Conservation (phyloP, 805 yeast genomes). For the Ogataea neopini region DNA sequence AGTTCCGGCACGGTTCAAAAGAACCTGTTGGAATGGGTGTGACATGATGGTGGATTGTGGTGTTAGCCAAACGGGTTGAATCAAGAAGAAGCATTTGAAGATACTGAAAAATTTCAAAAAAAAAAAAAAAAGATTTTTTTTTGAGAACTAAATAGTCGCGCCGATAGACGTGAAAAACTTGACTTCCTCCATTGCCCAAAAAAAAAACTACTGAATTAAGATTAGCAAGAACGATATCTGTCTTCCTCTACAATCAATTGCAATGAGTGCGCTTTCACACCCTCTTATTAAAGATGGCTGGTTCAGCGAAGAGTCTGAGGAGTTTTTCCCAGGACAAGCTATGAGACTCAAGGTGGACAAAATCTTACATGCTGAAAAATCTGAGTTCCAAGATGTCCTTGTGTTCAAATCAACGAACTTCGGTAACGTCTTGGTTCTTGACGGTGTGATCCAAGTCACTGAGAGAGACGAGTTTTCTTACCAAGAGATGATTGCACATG, state of each 20-base stretch:
- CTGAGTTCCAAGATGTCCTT: constrained; percentile 78
- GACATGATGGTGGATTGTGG: constrained; percentile 39
- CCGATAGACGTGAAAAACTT: constrained; percentile 10
- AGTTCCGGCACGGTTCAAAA: constrained; percentile 45
- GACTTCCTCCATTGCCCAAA: background rate
- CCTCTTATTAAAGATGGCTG: constrained; percentile 64
- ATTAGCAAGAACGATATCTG: no score
- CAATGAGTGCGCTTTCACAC: constrained; percentile 40
- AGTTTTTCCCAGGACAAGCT: constrained; percentile 85
- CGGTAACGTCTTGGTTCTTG: constrained; percentile 87
- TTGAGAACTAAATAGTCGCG: constrained; percentile 3
- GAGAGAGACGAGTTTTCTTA: constrained; percentile 93
- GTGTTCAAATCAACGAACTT: constrained; percentile 73
- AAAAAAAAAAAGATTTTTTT: constrained; percentile 3
- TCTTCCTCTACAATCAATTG: no score
- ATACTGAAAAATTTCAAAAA: constrained; percentile 4
- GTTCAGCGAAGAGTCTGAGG: constrained; percentile 76
- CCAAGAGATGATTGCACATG: constrained; percentile 87
- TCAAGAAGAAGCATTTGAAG: background rate
- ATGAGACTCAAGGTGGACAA: constrained; percentile 63
- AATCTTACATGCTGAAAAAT: constrained; percentile 64
- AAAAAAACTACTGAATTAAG: background rate
- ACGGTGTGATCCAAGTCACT: constrained; percentile 88
- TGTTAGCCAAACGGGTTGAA: background rate
- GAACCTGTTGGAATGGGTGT: constrained; percentile 68